These are phyloP conservation scores for Plantago major DNA, from an alignment of 257 asterid species.

Conservation along the genomic window DNA sequence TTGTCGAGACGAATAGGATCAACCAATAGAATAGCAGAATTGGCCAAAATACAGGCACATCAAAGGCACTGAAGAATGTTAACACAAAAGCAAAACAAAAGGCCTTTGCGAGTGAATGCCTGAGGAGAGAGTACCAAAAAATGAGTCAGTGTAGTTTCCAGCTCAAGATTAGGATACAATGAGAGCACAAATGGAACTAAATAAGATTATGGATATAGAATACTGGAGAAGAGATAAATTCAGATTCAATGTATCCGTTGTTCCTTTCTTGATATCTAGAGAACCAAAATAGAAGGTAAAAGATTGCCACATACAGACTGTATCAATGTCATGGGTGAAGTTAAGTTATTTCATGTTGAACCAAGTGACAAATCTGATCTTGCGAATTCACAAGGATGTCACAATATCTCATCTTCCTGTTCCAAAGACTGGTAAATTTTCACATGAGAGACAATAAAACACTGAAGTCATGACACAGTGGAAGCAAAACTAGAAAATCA, in stretches of 20 bases:
- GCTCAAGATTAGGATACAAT: conserved; percentile 12
- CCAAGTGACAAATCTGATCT: too few species aligned
- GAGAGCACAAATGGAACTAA: background rate
- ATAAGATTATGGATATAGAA: background rate
- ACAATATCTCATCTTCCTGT: too few species aligned
- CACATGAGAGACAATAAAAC: too few species aligned
- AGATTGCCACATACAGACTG: conserved; percentile 10
- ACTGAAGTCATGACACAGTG: too few species aligned
- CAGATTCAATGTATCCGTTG: background rate
- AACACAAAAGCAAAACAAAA: conserved; percentile 68
- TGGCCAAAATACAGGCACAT: conserved; percentile 99
- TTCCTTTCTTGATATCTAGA: background rate
- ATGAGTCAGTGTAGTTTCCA: conserved; percentile 17
- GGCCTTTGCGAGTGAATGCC: conserved; percentile 87
- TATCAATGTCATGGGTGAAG: background rate
- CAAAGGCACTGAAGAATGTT: conserved; percentile 93
- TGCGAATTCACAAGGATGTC: too few species aligned
- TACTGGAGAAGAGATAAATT: background rate
- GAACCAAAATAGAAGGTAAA: background rate
- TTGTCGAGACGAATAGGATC: conserved; percentile 72
- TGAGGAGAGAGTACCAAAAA: conserved; percentile 26
- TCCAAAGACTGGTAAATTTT: too few species aligned
- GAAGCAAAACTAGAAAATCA: too few species aligned
- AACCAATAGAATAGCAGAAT: conserved; percentile 91
- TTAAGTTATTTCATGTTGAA: too few species aligned